Evolutionary conservation across 2,329 filamentous ascomycete genomes (phyloP), one percentile per base, ranked within the genome.

Genomic region (Venturia asperata): DNA sequence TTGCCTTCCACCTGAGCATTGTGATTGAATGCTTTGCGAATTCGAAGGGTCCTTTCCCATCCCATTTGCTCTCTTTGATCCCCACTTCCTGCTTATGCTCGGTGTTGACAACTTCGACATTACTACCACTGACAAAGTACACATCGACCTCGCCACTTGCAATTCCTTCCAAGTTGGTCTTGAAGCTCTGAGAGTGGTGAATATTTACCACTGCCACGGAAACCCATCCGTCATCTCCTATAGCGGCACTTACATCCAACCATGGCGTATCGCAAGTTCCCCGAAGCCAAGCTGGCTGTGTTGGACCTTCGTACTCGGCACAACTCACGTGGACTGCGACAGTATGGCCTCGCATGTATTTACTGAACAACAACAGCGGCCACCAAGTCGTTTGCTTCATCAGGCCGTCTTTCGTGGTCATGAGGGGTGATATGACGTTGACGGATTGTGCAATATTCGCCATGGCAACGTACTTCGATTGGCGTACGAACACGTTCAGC

Each of bases 361-460:
- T 81, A 70, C 81, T 83, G 75, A 89, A 91, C 37, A 92, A 79
- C 66, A 87, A 79, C 61, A 91, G 78, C 6, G 88, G 87, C 85
- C 87, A 91, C 86, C 87, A 92, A 3, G 85, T 90, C 0, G 88
- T 85, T 77, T 92, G 89, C 77, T 86, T 87, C 61, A 86, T 74
- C 60, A 91, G 75, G 0, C 88, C 87, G 0, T 80, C 75, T 64
- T 80, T 78, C 2, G 80, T 86, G 0, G 89, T 92, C 86, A 91
- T 90, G 13, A 92, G 79, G 1, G 89, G 89, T 0, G 84, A 85
- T 70, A 92, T 91, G 66, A 92, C 89, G 72, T 92, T 92, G 68
- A 92, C 87, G 62, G 81, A 85, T 75, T 92, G 89, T 1, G 89
- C 89, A 65, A 92, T 87, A 72, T 88, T 91, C 43, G 88, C 87